Percentiles rank a stretch among this genome's conserved stretches.
Conservation (phyloP, 2,329 filamentous ascomycete species). For the Penicillium sclerotigenum region DNA sequence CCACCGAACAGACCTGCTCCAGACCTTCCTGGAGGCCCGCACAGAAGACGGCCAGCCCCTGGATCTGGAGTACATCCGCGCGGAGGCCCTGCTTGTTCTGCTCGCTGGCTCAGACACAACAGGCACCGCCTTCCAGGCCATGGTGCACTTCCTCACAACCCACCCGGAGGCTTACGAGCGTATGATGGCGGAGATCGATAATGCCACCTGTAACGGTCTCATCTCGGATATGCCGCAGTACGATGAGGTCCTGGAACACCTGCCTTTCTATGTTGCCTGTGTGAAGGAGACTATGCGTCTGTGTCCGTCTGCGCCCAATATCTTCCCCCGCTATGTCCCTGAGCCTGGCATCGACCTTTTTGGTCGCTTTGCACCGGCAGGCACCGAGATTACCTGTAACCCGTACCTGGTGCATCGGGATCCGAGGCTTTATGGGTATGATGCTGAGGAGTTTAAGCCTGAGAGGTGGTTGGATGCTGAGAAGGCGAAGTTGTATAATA, state of each 20-base stretch:
- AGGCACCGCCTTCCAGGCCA: conserved; percentile 50
- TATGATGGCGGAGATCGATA: conserved; percentile 49
- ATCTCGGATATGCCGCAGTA: conserved; percentile 41
- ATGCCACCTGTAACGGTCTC: conserved; percentile 32
- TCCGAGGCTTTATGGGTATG: conserved; percentile 39
- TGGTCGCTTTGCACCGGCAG: conserved; percentile 40
- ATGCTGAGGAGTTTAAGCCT: conserved; percentile 42
- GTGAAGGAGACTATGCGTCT: conserved; percentile 53
- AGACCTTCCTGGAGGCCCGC: conserved; percentile 48
- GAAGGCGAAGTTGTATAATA: conserved; percentile 43
- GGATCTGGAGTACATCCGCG: conserved; percentile 52
- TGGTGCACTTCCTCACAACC: conserved; percentile 46
- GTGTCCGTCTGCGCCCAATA: conserved; percentile 50
- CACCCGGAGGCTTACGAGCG: conserved; percentile 43
- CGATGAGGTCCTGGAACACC: conserved; percentile 42
- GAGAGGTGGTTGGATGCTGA: conserved; percentile 43
- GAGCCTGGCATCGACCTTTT: conserved; percentile 40
- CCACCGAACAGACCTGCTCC: conserved; percentile 52
- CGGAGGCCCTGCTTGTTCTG: conserved; percentile 52
- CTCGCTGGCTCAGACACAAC: conserved; percentile 55
- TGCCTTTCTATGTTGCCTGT: conserved; percentile 51
- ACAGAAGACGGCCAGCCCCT: conserved; percentile 48
- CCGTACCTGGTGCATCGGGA: conserved; percentile 50
- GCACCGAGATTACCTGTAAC: conserved; percentile 48
- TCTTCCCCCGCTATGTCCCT: conserved; percentile 49